Evolutionary conservation across 495 filamentous ascomycete species (phyloP).

Genomic region (Podospora pseudoanserina): DNA sequence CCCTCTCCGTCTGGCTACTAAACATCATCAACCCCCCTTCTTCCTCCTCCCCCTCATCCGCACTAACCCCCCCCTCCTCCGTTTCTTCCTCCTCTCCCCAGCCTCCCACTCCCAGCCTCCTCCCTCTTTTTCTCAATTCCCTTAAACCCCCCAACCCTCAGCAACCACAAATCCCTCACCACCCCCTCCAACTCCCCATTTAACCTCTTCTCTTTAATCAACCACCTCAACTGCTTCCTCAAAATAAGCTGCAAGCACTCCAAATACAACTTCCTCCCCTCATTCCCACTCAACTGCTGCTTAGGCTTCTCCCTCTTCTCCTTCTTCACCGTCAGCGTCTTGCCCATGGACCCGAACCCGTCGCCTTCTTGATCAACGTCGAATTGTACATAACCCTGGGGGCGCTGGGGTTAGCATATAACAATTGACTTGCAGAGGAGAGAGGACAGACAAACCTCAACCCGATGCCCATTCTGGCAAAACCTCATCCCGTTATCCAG

Average conservation of each 20-base stretch:
- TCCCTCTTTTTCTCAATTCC: constrained; percentile 24
- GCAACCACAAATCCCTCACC: constrained; percentile 50
- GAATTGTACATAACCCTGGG: constrained; percentile 49
- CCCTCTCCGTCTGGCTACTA: constrained; percentile 35
- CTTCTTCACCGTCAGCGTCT: constrained; percentile 37
- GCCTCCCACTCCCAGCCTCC: constrained; percentile 5
- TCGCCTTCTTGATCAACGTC: constrained; percentile 66
- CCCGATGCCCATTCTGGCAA: constrained; percentile 52
- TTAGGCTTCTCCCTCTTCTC: constrained; percentile 54
- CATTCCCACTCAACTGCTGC: constrained; percentile 58
- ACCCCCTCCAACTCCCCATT: constrained; percentile 46
- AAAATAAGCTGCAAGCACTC: constrained; percentile 78
- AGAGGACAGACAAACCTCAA: constrained; percentile 34
- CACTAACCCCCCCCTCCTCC: constrained; percentile 14
- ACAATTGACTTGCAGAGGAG: neutral
- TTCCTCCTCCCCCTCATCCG: constrained; percentile 6
- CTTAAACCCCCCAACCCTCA: constrained; percentile 41
- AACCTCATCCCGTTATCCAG: constrained; percentile 48
- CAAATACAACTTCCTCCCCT: constrained; percentile 73
- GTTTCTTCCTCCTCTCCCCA: constrained; percentile 6
- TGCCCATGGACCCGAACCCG: constrained; percentile 64
- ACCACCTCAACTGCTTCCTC: constrained; percentile 39
- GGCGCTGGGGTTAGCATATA: neutral
- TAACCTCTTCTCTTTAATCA: constrained; percentile 43
- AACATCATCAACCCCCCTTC: constrained; percentile 28